Evolutionary conservation across 1,139 yeast genomes (phyloP), one percentile per base, ranked within the genome.

Genomic region (Taphrina confusa): DNA sequence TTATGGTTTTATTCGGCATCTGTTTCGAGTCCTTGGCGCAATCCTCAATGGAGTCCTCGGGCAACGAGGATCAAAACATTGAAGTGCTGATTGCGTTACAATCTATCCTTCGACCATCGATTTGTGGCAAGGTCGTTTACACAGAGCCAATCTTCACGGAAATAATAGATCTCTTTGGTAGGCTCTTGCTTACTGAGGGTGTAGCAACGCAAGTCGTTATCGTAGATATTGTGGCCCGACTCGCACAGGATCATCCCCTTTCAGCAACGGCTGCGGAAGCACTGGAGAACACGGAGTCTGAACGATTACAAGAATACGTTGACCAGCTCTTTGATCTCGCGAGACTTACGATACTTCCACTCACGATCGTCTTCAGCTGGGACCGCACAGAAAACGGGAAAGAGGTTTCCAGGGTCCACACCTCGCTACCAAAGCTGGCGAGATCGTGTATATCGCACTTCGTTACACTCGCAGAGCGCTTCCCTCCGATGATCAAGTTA

Each of bases 271-370:
- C 42, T 20, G 40, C n/a, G 6, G 45, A 54, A 44, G 27, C 58
- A 63, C 63, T 34, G 45, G 64, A 57, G 25, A 58, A 30, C 42
- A 60, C 34, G 33, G 57, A 31, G 22, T 59, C 40, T 68, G 71
- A 71, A 46, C 75, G 75, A 39, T 73, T 82, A 25, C 79, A 80
- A 20, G 79, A 78, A 33, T 82, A 82, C 51, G 85, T 87, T 61
- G 95, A 87, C 66, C 89, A 87, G 68, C 74, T 88, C 55, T 88
- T 90, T 70, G 97, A 91, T 69, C 76, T 91, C 36, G 74, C 89
- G 47, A 78, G 96, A 66, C 78, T 90, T n/a, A 81, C 81, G 18
- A 78, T 87, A 77, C 76, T 85, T 28, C 85, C 89, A 0, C 74
- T 88, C 14, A 79, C 83, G 44, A 73, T 87, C 36, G 91, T 94